Evolutionary conservation across 306 rosid species (phyloP), one percentile per base, ranked within the genome.

Genomic region (Alnus glutinosa): DNA sequence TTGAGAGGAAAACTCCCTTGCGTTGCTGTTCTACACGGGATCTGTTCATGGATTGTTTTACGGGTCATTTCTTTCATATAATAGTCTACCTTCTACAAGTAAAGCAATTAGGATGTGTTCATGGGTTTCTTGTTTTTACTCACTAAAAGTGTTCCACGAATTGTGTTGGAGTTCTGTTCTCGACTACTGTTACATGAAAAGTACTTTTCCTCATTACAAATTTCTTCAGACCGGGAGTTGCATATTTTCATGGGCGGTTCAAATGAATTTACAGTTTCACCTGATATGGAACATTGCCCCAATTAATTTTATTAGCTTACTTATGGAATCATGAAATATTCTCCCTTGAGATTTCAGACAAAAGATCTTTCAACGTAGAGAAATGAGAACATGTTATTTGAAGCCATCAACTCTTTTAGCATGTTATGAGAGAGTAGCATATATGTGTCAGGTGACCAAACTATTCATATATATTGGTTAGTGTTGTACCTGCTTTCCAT

Each of bases 11-110:
- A 93, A 12, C 77, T 80, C 23, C 89, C 93, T 2, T 70, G 67
- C 84, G 70, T 89, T 77, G 93, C 93, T 9, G 92, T 91, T 79
- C 91, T 78, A 79, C 92, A 87, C 3, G 98, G 97, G 80, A 93
- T 87, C 94, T 91, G 71, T 73, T 59, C 78, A 57, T 82, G 67
- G 70, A 83, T 12, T 48, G 4, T 73, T 69, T 39, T 70, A 58
- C 3, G 34, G 12, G 76, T 58, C 2, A 55, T 10, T 37, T 32
- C 9, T 64, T 73, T 13, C 36, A 18, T 30, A 7, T 55, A 47
- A 77, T 66, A 15, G 57, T 42, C 49, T 46, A 8, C 55, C 34
- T 46, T 8, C 3, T n/a, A 18, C 2, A 71, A 4, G 9, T 49
- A 48, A 11, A 16, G 1, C 28, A 71, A 30, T 30, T 5, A 71